phyloP scores from a whole-genome alignment of 2,329 filamentous ascomycete species.

The Microcera coccophila region DNA sequence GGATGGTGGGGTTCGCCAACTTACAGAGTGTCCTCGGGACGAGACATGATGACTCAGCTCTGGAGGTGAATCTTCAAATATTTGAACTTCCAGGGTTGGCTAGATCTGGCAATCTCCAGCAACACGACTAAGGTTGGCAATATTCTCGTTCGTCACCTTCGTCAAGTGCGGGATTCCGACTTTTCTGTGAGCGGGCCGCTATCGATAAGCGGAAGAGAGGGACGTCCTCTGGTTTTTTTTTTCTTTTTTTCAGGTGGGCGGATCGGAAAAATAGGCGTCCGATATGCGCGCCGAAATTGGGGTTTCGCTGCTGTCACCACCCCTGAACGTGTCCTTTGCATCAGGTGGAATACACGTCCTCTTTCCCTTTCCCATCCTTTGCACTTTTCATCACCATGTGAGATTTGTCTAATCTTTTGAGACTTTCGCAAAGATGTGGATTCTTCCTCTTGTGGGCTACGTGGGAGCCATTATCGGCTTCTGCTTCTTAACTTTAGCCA shows the following conservation, averaged over 20 bases:
- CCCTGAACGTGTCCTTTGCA: slow-evolving; percentile 23
- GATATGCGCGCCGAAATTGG: slow-evolving; percentile 10
- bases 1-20: slow-evolving; percentile 27
- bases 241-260: no score
- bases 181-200: slow-evolving; percentile 27
- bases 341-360: slow-evolving; percentile 12
- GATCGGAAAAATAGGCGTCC: slow-evolving; percentile 7
- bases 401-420: slow-evolving; percentile 16
- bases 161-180: slow-evolving; percentile 17
- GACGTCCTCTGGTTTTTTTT: no score
- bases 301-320: slow-evolving; percentile 17
- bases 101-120: no score
- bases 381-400: slow-evolving; percentile 21
- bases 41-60: slow-evolving; percentile 68
- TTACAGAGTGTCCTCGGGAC: slow-evolving; percentile 91
- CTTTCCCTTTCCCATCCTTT: slow-evolving; percentile 8
- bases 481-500: slow-evolving; percentile 88
- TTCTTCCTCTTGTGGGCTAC: slow-evolving; percentile 88
- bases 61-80: not conserved
- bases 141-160: no score
- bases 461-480: slow-evolving; percentile 84
- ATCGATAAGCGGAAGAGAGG: slow-evolving; percentile 23
- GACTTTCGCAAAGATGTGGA: slow-evolving; percentile 68
- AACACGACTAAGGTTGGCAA: no score
- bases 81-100: no score